phyloP scores from a whole-genome alignment of 2,329 filamentous ascomycete species.

The Passalora sequoiae region DNA sequence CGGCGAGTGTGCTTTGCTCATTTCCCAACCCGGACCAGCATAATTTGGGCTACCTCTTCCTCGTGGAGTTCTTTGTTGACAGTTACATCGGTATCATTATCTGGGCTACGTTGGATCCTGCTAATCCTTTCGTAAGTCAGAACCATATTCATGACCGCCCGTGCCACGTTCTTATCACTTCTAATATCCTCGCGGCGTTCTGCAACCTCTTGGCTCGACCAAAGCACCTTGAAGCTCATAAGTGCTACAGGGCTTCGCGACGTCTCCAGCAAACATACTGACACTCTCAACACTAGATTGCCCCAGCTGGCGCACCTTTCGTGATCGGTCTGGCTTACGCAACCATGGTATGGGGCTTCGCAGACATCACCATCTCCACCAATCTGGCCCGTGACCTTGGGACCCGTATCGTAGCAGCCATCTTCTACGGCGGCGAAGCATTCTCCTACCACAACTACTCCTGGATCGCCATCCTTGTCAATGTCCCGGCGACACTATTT shows the following conservation, averaged over 20 bases:
- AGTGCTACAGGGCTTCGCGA: too few species aligned
- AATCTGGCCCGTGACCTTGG: conserved; percentile 57
- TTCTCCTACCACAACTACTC: conserved; percentile 46
- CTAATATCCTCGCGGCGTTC: too few species aligned
- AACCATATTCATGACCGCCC: not conserved
- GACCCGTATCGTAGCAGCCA: conserved; percentile 54
- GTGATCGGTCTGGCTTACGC: conserved; percentile 54
- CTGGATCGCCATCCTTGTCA: conserved; percentile 53
- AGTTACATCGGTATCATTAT: conserved; percentile 54
- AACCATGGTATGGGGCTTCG: conserved; percentile 52
- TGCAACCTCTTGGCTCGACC: too few species aligned
- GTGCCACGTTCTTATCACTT: too few species aligned
- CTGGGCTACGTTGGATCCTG: conserved; percentile 54
- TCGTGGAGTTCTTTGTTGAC: conserved; percentile 57
- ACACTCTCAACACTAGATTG: conserved; percentile 26
- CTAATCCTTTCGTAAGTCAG: conserved; percentile 52
- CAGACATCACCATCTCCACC: conserved; percentile 50
- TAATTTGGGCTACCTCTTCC: conserved; percentile 53
- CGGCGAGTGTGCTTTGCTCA: conserved; percentile 52
- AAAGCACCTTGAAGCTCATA: too few species aligned
- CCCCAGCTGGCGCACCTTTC: conserved; percentile 46
- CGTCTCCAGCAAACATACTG: not conserved
- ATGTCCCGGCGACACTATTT: conserved; percentile 54
- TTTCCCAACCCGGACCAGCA: conserved; percentile 50
- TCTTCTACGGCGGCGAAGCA: conserved; percentile 51